Percentiles rank a stretch among this genome's conserved stretches.
Conservation (phyloP, 805 yeast species). For the Candida dajiaensis region DNA sequence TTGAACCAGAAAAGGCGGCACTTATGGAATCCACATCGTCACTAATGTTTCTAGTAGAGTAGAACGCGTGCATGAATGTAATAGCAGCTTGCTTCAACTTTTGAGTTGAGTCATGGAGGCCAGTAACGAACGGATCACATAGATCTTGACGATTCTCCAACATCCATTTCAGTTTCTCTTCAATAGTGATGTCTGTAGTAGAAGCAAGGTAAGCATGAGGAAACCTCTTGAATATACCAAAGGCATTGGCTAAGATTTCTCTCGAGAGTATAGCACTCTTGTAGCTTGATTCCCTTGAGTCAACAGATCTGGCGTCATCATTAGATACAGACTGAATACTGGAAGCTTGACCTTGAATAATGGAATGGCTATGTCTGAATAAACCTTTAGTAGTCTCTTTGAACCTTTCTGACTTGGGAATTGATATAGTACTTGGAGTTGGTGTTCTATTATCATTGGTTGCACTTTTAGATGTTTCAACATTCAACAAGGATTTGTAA, state of each 20-base stretch:
- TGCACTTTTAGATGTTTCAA: not conserved
- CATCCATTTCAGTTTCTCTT: slow-evolving; percentile 7
- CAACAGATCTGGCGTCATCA: slow-evolving; percentile 15
- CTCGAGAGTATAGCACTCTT: slow-evolving; percentile 16
- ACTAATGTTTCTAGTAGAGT: slow-evolving; percentile 25
- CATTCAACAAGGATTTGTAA: slow-evolving; percentile 4
- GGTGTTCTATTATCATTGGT: slow-evolving; percentile 4
- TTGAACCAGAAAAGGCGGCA: slow-evolving; percentile 33
- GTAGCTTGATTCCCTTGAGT: slow-evolving; percentile 9
- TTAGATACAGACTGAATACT: not conserved
- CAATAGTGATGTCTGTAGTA: slow-evolving; percentile 1
- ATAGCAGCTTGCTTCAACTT: slow-evolving; percentile 30
- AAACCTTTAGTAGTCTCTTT: slow-evolving; percentile 20
- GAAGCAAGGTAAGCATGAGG: slow-evolving; percentile 29
- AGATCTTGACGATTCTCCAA: not conserved
- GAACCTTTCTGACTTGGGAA: slow-evolving; percentile 21
- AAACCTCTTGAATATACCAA: slow-evolving; percentile 26
- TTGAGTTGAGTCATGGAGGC: slow-evolving; percentile 32
- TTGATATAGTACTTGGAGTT: slow-evolving; percentile 14
- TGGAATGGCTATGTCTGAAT: slow-evolving; percentile 20
- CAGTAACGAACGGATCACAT: slow-evolving; percentile 32
- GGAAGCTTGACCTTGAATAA: slow-evolving; percentile 12
- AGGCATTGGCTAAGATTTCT: slow-evolving; percentile 25
- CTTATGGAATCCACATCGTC: slow-evolving; percentile 25
- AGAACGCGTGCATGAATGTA: slow-evolving; percentile 30